Percentiles rank a stretch among this genome's conserved stretches.
These are phyloP conservation scores for Diutina catenulata DNA, from an alignment of 1,139 yeast species.

Conservation along the genomic window DNA sequence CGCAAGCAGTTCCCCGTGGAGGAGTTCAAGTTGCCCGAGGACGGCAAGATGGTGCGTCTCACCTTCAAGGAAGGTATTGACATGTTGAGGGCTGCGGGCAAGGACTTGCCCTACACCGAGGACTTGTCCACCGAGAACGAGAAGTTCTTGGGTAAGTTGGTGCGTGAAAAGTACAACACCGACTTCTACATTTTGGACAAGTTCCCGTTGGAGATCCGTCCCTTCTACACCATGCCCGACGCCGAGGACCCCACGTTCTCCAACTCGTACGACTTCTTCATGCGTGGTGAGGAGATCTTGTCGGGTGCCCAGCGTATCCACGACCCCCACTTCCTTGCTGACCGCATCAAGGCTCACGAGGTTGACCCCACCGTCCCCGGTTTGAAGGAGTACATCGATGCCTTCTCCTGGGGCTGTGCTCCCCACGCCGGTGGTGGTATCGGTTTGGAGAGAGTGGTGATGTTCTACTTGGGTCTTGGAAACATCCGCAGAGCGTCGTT, in stretches of 20 bases:
- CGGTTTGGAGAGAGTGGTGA: constrained; percentile 95
- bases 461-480: constrained; percentile 94
- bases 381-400: constrained; percentile 79
- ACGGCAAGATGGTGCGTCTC: constrained; percentile 82
- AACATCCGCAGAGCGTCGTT: constrained; percentile 95
- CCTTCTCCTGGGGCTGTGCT: constrained; percentile 89
- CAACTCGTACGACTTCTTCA: constrained; percentile 94
- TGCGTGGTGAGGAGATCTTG: constrained; percentile 98
- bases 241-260: constrained; percentile 84
- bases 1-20: constrained; percentile 96
- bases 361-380: constrained; percentile 77
- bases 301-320: constrained; percentile 99
- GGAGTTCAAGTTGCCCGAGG: constrained; percentile 85
- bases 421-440: constrained; percentile 99
- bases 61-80: constrained; percentile 86
- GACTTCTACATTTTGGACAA: constrained; percentile 97
- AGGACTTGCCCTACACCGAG: constrained; percentile 75
- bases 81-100: constrained; percentile 72
- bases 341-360: constrained; percentile 76
- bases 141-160: constrained; percentile 80
- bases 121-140: constrained; percentile 93
- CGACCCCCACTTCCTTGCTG: constrained; percentile 70
- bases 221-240: constrained; percentile 99
- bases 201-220: constrained; percentile 93
- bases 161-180: constrained; percentile 88